Percentiles rank a stretch among this genome's conserved stretches.
Evolutionary conservation across 129 eudicot genomes (phyloP).

Genomic region (Arctium minus): DNA sequence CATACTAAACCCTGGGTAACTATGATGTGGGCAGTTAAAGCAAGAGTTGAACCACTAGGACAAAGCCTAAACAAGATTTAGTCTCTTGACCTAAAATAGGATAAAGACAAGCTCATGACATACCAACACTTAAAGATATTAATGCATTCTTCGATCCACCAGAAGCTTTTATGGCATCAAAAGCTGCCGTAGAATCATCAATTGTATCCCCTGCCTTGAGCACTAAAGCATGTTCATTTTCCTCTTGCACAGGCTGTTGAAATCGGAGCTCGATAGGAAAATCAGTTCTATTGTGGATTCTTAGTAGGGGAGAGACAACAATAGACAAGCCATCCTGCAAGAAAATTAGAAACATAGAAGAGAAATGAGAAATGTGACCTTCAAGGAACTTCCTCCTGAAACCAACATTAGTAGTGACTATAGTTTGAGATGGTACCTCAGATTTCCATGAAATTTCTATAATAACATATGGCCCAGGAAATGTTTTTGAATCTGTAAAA

Average conservation of each 20-base stretch:
- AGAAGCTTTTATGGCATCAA: conserved; percentile 60
- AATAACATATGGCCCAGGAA: conserved; percentile 79
- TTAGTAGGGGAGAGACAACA: conserved; percentile 67
- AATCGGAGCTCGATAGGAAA: conserved; percentile 76
- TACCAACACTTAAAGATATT: conserved; percentile 79
- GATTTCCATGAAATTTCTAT: conserved; percentile 57
- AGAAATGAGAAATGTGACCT: neutral
- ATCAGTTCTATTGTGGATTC: conserved; percentile 76
- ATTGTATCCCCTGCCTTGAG: conserved; percentile 62
- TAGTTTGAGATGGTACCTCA: conserved; percentile 49
- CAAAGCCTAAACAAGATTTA: neutral
- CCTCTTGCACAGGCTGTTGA: conserved; percentile 64
- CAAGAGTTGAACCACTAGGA: neutral
- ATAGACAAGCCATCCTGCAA: conserved; percentile 74
- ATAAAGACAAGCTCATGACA: conserved; percentile 10
- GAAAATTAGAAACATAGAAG: conserved; percentile 12
- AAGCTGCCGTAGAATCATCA: conserved; percentile 87
- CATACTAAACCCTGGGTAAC: too few species aligned
- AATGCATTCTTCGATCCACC: conserved; percentile 83
- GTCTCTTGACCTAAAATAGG: neutral
- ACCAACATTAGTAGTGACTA: neutral
- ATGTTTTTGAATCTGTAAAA: conserved; percentile 68
- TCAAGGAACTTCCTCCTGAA: neutral
- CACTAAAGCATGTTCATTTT: conserved; percentile 54
- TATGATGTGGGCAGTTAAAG: too few species aligned